Base-by-base conservation (phyloP, 805 yeast genomes). In the Debaryomyces hansenii region DNA sequence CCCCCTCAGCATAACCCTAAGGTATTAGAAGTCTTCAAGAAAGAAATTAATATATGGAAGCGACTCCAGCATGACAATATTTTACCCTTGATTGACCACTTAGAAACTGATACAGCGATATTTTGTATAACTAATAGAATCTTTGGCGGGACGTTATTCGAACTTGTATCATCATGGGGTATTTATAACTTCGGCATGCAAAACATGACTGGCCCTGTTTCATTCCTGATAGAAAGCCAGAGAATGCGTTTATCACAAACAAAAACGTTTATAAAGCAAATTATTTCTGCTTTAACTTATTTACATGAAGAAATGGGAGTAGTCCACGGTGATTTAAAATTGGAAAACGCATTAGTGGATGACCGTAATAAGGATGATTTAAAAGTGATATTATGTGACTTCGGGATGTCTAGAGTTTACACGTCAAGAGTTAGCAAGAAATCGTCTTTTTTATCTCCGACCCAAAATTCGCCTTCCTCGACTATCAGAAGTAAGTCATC, bases 291-390 rank as follows among this genome's bases (percentile, higher is more conserved):
- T 0, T 60, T 89, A 10, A 56, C 67, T 42, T 87, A 85, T 59
- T 72, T 90, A 79, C 78, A 76, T 50, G 70, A 74, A 5, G 67
- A 62, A 14, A 67, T 69, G 54, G 80, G 83, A 1, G 73, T 87
- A 28, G 87, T 84, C 7, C 96, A 89, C 57, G 91, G 96, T 2
- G 96, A 89, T 66, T 63, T 89, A 40, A 89, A 89, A 65, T 72
- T 89, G 37, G 96, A 89, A 56, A 89, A 89, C 58, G 87, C 92
- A 50, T 67, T 89, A 37, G 62, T 88, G 21, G 83, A 83, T 50
- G 58, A 58, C 33, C 51, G 45, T 29, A 55, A 49, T 27, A 47
- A 55, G 7, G 67, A 71, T 16, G 39, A 52, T 21, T 53, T 55
- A 40, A 69, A 68, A 37, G 72, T 88, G 51, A 60, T 85, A 20